Conservation (phyloP, 345 rosid species). For the Chamaenerion angustifolium region DNA sequence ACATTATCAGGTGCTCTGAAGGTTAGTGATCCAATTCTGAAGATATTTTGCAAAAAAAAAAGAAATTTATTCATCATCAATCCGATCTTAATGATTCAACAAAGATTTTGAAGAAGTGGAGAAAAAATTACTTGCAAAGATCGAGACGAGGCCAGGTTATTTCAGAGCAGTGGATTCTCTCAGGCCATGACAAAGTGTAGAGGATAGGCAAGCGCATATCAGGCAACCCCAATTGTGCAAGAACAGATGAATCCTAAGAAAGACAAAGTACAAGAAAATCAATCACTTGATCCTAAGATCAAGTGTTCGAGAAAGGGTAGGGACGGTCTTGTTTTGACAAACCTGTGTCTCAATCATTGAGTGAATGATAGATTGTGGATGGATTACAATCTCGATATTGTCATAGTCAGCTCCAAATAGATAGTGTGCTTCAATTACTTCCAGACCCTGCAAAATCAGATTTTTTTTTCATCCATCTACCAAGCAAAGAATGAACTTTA, state of each 20-base stretch:
- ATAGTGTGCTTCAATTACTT: conserved; percentile 97
- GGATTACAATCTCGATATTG: conserved; percentile 77
- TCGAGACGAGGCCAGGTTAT: conserved; percentile 92
- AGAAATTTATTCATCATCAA: not conserved
- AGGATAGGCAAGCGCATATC: conserved; percentile 93
- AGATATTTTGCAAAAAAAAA: not conserved
- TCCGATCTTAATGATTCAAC: not conserved
- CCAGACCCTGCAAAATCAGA: conserved; percentile 48
- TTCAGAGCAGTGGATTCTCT: conserved; percentile 88
- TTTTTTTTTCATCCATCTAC: not conserved
- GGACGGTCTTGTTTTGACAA: too few relatives aligned
- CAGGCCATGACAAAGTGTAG: conserved; percentile 98
- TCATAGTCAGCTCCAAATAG: conserved; percentile 87
- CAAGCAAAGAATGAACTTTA: not conserved
- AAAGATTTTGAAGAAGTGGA: conserved; percentile 1
- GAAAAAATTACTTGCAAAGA: conserved; percentile 63
- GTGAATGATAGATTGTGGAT: conserved; percentile 85
- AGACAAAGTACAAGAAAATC: not conserved
- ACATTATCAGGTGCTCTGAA: conserved; percentile 76
- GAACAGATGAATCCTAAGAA: conserved; percentile 80
- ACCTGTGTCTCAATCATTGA: conserved; percentile 96
- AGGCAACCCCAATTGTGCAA: conserved; percentile 95
- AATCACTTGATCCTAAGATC: not conserved
- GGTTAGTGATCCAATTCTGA: conserved; percentile 85
- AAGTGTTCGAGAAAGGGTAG: too few relatives aligned